Base-by-base conservation (phyloP, 148 eudicot species). In the Cornus florida region DNA sequence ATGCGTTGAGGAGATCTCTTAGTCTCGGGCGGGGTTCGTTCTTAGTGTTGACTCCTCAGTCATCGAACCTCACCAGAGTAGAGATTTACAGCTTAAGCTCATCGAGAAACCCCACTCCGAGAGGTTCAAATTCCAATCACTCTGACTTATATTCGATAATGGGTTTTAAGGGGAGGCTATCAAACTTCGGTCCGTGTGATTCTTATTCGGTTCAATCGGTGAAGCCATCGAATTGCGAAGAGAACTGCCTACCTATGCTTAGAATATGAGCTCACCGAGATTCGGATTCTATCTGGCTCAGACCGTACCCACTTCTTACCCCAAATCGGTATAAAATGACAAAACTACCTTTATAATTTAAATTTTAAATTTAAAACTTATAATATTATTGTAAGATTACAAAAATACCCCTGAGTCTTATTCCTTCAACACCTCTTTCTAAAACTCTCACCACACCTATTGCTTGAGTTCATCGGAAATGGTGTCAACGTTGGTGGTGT, bases 71-170 rank as follows among this genome's bases (percentile, higher is more conserved):
- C 12, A 91, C 98, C 0, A 97, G 98, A 31, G 98, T 94, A 1
- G 97, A 95, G 84, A 95, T 95, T 69, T 95, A 94, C 69, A 92
- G 97, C 31, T 41, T 94, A 22, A 92, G 95, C 76, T 94, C 98
- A 7, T 95, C 97, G 0, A 75, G 98, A 64, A 95, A 95, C 56
- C 98, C 91, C 0, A 94, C 97, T 16, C 98, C 98, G 0, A 83
- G 97, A n/a, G 97, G 95, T 0, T 94, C 98, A 1, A 94, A 94
- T 83, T 94, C 92, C 41, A 94, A 92, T 72, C 89, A 91, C 43
- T 78, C 91, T 0, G 98, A 94, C 77, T 94, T 94, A 39, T 94
- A 92, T 76, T 91, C 95, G 33, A 94, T 94, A 95, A 94, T 94
- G 97, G 97, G 94, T 13, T 86, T 94, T 71, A 86, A 88, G 5